phyloP scores from a whole-genome alignment of 2,329 filamentous ascomycete genomes.

The Epicoccum sorghinum region DNA sequence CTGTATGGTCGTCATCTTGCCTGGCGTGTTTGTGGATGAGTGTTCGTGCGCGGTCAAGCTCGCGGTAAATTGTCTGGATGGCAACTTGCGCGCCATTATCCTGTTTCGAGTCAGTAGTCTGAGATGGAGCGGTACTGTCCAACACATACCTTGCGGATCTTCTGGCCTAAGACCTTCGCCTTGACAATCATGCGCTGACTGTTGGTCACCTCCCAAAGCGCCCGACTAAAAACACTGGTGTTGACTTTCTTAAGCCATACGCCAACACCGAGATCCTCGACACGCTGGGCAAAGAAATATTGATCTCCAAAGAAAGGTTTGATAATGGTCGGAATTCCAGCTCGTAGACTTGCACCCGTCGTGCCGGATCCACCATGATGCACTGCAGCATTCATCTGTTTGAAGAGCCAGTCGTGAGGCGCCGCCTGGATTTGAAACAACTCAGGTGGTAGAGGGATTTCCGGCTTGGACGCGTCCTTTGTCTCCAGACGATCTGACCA shows the following conservation, averaged over 20 bases:
- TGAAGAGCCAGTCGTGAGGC: slow-evolving; percentile 96
- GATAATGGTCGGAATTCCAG: slow-evolving; percentile 91
- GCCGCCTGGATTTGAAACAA: slow-evolving; percentile 89
- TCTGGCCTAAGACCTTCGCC: slow-evolving; percentile 79
- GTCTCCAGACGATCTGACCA: slow-evolving; percentile 85
- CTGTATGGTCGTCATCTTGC: slow-evolving; percentile 49
- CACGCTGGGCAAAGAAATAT: slow-evolving; percentile 89
- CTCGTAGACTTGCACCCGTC: slow-evolving; percentile 88
- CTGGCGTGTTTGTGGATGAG: slow-evolving; percentile 69
- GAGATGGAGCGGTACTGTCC: slow-evolving; percentile 29
- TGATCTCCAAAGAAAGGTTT: slow-evolving; percentile 98
- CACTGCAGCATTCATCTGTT: slow-evolving; percentile 88
- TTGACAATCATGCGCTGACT: slow-evolving; percentile 91
- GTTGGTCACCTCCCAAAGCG: slow-evolving; percentile 89
- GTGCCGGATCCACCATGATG: slow-evolving; percentile 96
- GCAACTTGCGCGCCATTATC: slow-evolving; percentile 90
- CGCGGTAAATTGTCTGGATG: slow-evolving; percentile 91
- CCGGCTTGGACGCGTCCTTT: slow-evolving; percentile 63
- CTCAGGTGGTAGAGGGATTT: slow-evolving; percentile 75
- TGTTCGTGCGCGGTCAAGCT: slow-evolving; percentile 88
- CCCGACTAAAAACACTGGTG: slow-evolving; percentile 80
- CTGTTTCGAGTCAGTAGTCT: slow-evolving; percentile 52
- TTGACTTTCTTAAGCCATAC: slow-evolving; percentile 89
- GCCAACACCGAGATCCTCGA: slow-evolving; percentile 93
- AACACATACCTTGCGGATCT: slow-evolving; percentile 77